These are phyloP conservation scores for Venturia nashicola DNA, from an alignment of 2,329 filamentous ascomycete genomes.

Conservation along the genomic window DNA sequence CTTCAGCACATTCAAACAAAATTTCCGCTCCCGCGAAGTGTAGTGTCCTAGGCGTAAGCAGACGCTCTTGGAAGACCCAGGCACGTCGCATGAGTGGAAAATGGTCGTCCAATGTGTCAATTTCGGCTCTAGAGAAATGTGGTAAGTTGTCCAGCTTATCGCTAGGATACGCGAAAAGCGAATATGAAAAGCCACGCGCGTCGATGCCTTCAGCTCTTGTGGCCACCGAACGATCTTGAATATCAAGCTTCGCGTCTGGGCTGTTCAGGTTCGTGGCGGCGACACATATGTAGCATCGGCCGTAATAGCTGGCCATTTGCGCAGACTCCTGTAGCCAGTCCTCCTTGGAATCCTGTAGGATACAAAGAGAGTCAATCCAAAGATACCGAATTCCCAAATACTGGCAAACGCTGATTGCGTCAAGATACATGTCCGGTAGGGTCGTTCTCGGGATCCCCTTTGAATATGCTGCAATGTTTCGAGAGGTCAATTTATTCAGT, in stretches of 20 bases:
- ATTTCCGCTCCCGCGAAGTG: constrained; percentile 2
- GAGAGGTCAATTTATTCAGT: not conserved
- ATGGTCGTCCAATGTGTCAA: not conserved
- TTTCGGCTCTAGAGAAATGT: not conserved
- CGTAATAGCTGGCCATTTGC: constrained; percentile 5
- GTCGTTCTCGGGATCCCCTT: not conserved
- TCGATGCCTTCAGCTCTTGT: not conserved
- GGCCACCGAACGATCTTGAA: not conserved
- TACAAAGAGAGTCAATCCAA: constrained; percentile 9
- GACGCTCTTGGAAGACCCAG: constrained; percentile 10
- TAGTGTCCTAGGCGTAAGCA: constrained; percentile 5
- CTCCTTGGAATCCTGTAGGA: constrained; percentile 7
- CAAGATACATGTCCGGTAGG: not conserved
- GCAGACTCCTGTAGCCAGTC: constrained; percentile 8
- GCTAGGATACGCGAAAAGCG: not conserved
- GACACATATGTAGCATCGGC: constrained; percentile 1
- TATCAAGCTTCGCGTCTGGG: not conserved
- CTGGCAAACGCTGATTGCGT: not conserved
- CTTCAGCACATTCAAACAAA: constrained; percentile 1
- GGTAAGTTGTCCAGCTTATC: not conserved
- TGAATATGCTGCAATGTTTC: not conserved
- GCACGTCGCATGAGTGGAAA: constrained; percentile 4
- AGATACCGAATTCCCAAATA: constrained; percentile 6
- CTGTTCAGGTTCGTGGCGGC: not conserved
- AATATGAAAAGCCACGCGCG: not conserved